Evolutionary conservation across 2,329 filamentous ascomycete species (phyloP), one percentile per base, ranked within the genome.

Genomic region (Penicillium occitanis): DNA sequence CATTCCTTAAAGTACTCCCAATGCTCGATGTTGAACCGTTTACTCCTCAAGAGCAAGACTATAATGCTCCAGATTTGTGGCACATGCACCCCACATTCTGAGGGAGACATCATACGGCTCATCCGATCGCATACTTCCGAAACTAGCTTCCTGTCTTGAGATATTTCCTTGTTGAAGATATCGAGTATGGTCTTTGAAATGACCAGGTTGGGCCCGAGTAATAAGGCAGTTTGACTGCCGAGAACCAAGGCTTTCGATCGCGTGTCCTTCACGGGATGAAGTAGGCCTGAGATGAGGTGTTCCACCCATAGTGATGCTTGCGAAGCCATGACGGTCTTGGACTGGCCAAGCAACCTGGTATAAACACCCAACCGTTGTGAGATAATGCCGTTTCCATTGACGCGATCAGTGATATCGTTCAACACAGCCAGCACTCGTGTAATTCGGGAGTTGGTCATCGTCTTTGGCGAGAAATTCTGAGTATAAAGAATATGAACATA

Each of bases 11-110:
- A 88, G 72, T 90, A 87, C 37, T 89, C 84, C 91, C 94, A 98
- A 44, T 81, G 77, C 30, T 86, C 80, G 75, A 88, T 69, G 81
- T 87, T 73, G 82, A 83, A 69, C 76, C 88, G 77, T 79, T 87
- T 79, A 68, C 78, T 82, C 63, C 90, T 88, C 58, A 97, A 82
- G 64, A 97, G 87, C 1, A 97, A 84, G 6, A 94, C 87, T 2
- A 96, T 82, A 42, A 92, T 86, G 66, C 91, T 90, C 94, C 94
- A 98, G 25, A 98, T 91, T 70, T 93, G 91, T 5, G 95, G 93
- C 0, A 96, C 93, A 46, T 87, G 83, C 0, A 83, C 77, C 10
- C 86, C 87, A 25, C 87, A 85, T 13, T 88, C 85, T 69, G 88
- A 85, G 30, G 80, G 79, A 5, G 80, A 73, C 69, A 90, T 83